phyloP scores from a whole-genome alignment of 1,284 basidiomycete species.

The Tilletia setariae region DNA sequence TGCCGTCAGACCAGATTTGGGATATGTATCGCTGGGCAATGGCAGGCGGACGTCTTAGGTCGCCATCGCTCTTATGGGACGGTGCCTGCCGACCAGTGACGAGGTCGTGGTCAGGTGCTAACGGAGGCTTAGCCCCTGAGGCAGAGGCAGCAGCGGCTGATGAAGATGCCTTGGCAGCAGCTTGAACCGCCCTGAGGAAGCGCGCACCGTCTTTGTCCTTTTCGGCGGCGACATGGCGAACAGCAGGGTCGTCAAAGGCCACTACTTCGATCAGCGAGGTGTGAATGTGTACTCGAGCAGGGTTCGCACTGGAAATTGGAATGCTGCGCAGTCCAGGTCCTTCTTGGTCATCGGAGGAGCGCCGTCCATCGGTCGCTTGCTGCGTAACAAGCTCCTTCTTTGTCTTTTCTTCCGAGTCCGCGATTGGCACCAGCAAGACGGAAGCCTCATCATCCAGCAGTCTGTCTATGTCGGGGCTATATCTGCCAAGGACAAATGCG shows the following conservation, averaged over 20 bases:
- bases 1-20: conserved; percentile 44
- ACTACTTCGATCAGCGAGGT: conserved; percentile 45
- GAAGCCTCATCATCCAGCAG: conserved; percentile 25
- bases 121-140: conserved; percentile 7
- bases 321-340: background rate
- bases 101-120: too few relatives aligned
- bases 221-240: conserved; percentile 3
- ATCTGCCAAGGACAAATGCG: conserved; percentile 32
- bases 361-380: too few relatives aligned
- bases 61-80: conserved; percentile 10
- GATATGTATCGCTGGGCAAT: conserved; percentile 36
- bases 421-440: background rate
- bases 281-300: conserved; percentile 19
- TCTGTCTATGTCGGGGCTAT: conserved; percentile 29
- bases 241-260: conserved; percentile 30
- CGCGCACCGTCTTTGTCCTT: conserved; percentile 13
- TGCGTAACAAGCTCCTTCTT: conserved; percentile 18
- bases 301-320: conserved; percentile 3
- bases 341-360: too few relatives aligned
- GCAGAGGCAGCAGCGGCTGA: background rate
- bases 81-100: background rate
- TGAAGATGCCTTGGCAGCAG: conserved; percentile 18
- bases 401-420: background rate
- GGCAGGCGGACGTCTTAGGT: background rate
- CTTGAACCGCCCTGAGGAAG: conserved; percentile 28